Base-by-base conservation (phyloP, 78 protist species). In the Thecamonas trahens region DNA sequence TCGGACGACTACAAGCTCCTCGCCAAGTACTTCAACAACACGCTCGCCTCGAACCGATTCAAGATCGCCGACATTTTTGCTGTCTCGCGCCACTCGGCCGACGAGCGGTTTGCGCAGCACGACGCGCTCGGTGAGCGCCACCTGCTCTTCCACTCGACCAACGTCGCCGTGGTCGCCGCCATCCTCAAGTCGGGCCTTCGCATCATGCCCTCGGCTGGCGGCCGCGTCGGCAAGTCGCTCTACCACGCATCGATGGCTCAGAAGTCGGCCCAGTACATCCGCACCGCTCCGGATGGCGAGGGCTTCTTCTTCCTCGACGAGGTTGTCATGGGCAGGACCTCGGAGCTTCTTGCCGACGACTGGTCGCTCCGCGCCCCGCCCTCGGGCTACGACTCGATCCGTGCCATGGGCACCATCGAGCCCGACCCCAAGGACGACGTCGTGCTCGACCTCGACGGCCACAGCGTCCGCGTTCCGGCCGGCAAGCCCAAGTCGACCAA, bases 141-240 rank as follows among this genome's bases (percentile, higher is more conserved):
- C 22, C 59, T 76, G 55, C 67, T 76, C 57, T 76, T 74, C 76
- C 81, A 76, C 54, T 74, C 76, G 8, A 76, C 81, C 29, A 76
- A 76, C 40, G 76, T 77, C n/a, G 83, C 83, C 65, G 83, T 77
- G 22, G 76, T 77, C 24, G 75, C 57, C 17, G 75, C 82, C 61
- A 68, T 77, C 37, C 39, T 77, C 9, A 44, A 22, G 24, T 29
- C 62, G 11, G 82, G 82, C 9, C 54, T 77, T 32, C 74, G 82
- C 55, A 77, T 77, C 62, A 77, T 77, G 82, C 82, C 82, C 11
- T 77, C 68, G 70, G 11, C 65, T 3, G 82, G 82, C 26, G 82
- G 82, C 24, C 65, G 82, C 22, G 82, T 77, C 17, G 82, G 82
- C 53, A 31, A n/a, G 17, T 78, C 77, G 22, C 29, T 75, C 17